These are phyloP conservation scores for Cystofilobasidium macerans DNA, from an alignment of 768 basidiomycete species.

Conservation along the genomic window DNA sequence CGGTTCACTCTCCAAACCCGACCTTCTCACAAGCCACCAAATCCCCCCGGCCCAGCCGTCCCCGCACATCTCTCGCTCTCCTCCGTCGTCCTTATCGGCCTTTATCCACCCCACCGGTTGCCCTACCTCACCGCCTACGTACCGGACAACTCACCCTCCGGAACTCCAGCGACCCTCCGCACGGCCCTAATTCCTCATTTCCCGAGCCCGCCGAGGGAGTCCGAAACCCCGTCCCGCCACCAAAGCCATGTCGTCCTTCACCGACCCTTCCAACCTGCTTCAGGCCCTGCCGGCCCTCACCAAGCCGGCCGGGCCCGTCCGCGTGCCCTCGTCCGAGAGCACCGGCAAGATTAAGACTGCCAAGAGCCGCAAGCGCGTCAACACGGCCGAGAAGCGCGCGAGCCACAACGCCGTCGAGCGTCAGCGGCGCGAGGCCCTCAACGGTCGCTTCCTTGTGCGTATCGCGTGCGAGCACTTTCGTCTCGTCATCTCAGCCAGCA, in stretches of 20 bases:
- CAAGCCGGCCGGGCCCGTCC: background rate
- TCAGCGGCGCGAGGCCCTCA: constrained; percentile 81
- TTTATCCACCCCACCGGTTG: too few species aligned
- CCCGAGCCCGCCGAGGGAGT: too few species aligned
- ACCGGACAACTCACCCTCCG: too few species aligned
- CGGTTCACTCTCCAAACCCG: constrained; percentile 1
- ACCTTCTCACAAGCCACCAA: background rate
- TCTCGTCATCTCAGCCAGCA: background rate
- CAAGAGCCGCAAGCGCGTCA: constrained; percentile 77
- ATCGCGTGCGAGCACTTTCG: background rate
- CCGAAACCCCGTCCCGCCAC: too few species aligned
- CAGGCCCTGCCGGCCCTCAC: background rate
- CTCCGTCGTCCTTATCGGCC: background rate
- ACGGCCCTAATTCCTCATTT: background rate
- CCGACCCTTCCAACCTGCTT: background rate
- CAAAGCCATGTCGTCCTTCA: background rate
- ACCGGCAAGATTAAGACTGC: constrained; percentile 20
- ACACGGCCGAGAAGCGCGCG: constrained; percentile 90
- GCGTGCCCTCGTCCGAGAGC: background rate
- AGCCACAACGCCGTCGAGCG: constrained; percentile 97
- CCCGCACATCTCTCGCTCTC: background rate
- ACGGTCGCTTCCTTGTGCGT: constrained; percentile 70
- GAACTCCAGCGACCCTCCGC: too few species aligned
- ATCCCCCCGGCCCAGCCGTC: background rate
- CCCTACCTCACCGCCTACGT: too few species aligned